Conservation (phyloP, 306 rosid species). For the Notholithocarpus densiflorus region DNA sequence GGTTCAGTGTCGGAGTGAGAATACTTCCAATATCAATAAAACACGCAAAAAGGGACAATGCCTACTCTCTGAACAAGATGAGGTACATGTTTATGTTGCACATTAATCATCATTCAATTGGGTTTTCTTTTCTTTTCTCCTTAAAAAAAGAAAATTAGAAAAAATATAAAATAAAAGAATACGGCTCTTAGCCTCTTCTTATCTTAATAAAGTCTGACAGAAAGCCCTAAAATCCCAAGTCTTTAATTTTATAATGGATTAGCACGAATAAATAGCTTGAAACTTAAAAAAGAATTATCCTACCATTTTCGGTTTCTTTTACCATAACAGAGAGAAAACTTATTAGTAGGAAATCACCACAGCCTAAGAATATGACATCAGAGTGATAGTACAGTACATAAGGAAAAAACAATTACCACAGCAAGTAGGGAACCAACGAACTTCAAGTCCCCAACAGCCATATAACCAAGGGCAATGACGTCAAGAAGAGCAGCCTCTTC, state of each 20-base stretch:
- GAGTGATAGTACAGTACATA: slow-evolving; percentile 15
- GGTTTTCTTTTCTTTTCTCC: too few species aligned
- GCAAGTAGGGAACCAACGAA: slow-evolving; percentile 48
- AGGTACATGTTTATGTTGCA: neutral
- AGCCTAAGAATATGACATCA: neutral
- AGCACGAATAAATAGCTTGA: neutral
- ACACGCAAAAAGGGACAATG: too few species aligned
- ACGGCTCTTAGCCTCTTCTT: neutral
- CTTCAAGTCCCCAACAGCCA: slow-evolving; percentile 75
- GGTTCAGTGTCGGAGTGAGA: too few species aligned
- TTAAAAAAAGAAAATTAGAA: neutral
- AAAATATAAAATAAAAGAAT: neutral
- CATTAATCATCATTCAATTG: neutral
- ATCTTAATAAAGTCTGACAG: slow-evolving; percentile 2
- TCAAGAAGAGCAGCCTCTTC: slow-evolving; percentile 84
- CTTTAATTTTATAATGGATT: neutral
- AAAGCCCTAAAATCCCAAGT: slow-evolving; percentile 1
- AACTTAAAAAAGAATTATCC: neutral
- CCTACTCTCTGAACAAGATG: neutral
- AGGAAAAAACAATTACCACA: slow-evolving; percentile 42
- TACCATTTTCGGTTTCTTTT: neutral
- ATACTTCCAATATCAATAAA: too few species aligned
- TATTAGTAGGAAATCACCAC: slow-evolving; percentile 6
- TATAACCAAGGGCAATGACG: slow-evolving; percentile 66
- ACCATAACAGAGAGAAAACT: slow-evolving; percentile 1